A percentile compares a stretch with the other conserved stretches of the same genome.
phyloP scores from a whole-genome alignment of 495 filamentous ascomycete genomes.

The Penicillium bovifimosum region DNA sequence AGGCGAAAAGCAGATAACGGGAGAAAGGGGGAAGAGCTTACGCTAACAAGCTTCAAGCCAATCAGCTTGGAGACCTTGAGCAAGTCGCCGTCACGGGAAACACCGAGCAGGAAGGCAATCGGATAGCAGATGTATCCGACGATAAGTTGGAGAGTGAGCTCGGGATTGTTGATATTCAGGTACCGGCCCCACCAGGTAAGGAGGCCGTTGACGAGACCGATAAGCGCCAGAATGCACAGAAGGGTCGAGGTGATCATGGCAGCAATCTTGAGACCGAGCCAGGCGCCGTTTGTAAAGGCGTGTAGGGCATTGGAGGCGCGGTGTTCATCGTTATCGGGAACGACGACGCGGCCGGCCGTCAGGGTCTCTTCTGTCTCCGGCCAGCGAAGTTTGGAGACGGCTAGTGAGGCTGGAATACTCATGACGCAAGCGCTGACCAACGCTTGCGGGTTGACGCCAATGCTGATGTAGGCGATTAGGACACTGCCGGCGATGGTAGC shows the following conservation, averaged over 20 bases:
- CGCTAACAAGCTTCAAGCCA: constrained; percentile 72
- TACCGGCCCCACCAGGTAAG: constrained; percentile 88
- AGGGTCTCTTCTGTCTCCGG: constrained; percentile 82
- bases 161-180: constrained; percentile 62
- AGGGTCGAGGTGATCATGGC: constrained; percentile 76
- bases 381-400: constrained; percentile 80
- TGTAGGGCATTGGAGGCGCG: constrained; percentile 71
- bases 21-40: constrained; percentile 22
- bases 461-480: constrained; percentile 70
- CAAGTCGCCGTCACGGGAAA: constrained; percentile 65
- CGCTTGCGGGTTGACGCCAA: constrained; percentile 77
- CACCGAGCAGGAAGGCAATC: constrained; percentile 79
- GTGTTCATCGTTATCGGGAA: constrained; percentile 68
- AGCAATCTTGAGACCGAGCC: constrained; percentile 83
- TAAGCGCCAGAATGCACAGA: constrained; percentile 78
- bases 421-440: constrained; percentile 87
- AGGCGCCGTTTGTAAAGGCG: constrained; percentile 81
- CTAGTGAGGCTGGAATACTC: constrained; percentile 84
- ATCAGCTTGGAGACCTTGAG: constrained; percentile 73
- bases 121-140: constrained; percentile 82
- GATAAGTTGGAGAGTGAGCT: constrained; percentile 69
- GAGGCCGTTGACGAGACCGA: constrained; percentile 69
- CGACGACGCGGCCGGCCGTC: constrained; percentile 69
- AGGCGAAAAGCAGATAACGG: background rate
- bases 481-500: constrained; percentile 67